Base-by-base conservation (phyloP, 176 grass and related monocot species). In the Ensete ventricosum region DNA sequence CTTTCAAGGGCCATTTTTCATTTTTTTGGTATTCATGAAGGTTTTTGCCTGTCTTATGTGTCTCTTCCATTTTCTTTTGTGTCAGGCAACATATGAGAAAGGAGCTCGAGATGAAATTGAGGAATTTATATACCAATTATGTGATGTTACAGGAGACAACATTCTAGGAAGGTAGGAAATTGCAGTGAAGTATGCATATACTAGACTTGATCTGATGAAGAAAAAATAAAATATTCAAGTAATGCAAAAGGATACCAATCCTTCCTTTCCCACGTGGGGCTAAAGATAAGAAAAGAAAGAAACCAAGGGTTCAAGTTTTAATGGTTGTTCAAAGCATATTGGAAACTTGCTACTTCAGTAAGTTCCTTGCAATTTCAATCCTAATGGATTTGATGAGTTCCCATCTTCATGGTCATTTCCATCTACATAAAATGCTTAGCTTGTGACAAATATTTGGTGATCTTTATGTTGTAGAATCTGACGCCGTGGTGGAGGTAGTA, bases 61-160 rank as follows among this genome's bases (percentile, higher is more conserved):
- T 55, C 81, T 55, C 71, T 24, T 34, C 4, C 43, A 64, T 70
- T 76, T 48, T 34, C 2, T 43, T 43, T 77, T 74, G 22, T 86
- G 63, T 29, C 52, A 78, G 94, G 88, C 76, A 57, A 87, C 77
- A 62, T 98, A 98, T 81, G 94, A 86, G 79, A 93, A 85, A 76
- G 94, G 94, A 51, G 83, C 82, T 78, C 77, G 80, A 82, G 82
- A 89, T 78, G 90, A 93, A 74, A 89, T 93, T 62, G 90, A 87
- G 73, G 86, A 93, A 49, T 98, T 93, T 54, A 89, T 93, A 55
- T 85, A 78, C 75, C 82, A 87, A 48, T 53, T 98, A 70, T 98
- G 90, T 16, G 90, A 98, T 87, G 84, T 91, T 75, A 84, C 74
- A 69, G 90, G 86, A 78, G 90, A 91, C 82, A 73, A 62, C 68